Evolutionary conservation across 2,329 filamentous ascomycete genomes (phyloP).

Genomic region (Pleoardoris graminearum): DNA sequence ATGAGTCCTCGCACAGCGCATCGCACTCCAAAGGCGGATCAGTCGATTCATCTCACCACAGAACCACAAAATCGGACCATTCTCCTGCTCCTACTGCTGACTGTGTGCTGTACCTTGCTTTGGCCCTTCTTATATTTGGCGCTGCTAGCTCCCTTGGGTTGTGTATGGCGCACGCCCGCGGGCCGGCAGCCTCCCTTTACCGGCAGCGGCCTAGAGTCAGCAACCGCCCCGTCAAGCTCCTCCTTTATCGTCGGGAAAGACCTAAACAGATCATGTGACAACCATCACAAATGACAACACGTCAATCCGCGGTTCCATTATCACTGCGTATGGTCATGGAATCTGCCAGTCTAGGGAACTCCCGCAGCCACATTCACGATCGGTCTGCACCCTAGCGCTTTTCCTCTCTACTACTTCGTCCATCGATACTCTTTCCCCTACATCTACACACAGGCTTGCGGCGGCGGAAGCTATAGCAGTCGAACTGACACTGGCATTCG

Average conservation of each 20-base stretch:
- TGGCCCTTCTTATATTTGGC: too few relatives aligned
- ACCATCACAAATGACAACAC: too few relatives aligned
- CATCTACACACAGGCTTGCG: background rate
- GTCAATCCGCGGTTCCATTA: background rate
- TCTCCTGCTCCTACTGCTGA: background rate
- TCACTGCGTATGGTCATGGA: background rate
- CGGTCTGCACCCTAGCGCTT: background rate
- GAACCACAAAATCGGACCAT: background rate
- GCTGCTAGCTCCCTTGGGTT: too few relatives aligned
- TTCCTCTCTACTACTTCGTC: background rate
- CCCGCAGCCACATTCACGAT: background rate
- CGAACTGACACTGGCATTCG: background rate
- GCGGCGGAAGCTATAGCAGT: background rate
- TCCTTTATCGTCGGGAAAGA: too few relatives aligned
- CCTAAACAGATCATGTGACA: too few relatives aligned
- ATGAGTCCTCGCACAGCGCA: background rate
- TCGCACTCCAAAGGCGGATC: background rate
- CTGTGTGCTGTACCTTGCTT: background rate
- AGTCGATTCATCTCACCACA: background rate
- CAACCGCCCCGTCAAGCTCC: slow-evolving; percentile 3
- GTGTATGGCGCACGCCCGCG: background rate
- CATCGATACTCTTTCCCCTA: background rate
- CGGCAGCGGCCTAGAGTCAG: background rate
- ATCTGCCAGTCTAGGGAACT: background rate
- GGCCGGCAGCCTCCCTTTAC: background rate